Percentiles rank a stretch among this genome's conserved stretches.
phyloP scores from a whole-genome alignment of 2,329 filamentous ascomycete genomes.

The Ascochyta clinopodiicola region DNA sequence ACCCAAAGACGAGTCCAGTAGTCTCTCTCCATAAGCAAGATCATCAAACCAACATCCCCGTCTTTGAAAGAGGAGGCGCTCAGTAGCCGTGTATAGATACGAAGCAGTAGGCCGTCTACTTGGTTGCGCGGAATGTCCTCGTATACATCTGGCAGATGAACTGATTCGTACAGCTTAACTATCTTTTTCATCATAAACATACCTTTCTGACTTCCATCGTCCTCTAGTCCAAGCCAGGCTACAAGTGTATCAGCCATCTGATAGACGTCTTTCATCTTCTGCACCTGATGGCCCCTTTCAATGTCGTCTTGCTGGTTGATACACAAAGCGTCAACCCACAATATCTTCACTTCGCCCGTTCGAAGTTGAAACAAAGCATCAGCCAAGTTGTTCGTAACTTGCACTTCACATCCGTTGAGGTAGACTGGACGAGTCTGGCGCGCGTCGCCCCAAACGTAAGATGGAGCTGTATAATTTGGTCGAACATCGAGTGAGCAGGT shows the following conservation, averaged over 20 bases:
- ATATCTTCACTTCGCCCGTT: not conserved
- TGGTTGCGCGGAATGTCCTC: too few relatives aligned
- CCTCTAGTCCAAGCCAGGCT: conserved; percentile 24
- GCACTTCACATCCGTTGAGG: not conserved
- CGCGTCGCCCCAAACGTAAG: conserved; percentile 5
- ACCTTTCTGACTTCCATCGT: not conserved
- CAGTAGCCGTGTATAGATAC: not conserved
- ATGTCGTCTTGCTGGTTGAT: conserved; percentile 14
- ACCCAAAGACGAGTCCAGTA: conserved; percentile 1
- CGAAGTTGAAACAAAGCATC: conserved; percentile 3
- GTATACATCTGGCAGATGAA: too few relatives aligned
- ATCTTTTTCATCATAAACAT: too few relatives aligned
- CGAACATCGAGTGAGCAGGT: not conserved
- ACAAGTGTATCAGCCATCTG: not conserved
- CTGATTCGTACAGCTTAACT: too few relatives aligned
- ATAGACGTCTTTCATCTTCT: conserved; percentile 15
- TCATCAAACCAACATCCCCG: not conserved
- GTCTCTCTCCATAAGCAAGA: not conserved
- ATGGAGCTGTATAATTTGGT: not conserved
- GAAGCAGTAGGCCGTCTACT: not conserved
- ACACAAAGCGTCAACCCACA: conserved; percentile 18
- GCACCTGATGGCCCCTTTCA: conserved; percentile 16
- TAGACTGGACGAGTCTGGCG: not conserved
- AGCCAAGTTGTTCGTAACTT: not conserved
- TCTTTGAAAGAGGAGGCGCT: not conserved